Evolutionary conservation across 2,329 filamentous ascomycete species (phyloP), one percentile per base, ranked within the genome.

Genomic region (Colletotrichum sp.): DNA sequence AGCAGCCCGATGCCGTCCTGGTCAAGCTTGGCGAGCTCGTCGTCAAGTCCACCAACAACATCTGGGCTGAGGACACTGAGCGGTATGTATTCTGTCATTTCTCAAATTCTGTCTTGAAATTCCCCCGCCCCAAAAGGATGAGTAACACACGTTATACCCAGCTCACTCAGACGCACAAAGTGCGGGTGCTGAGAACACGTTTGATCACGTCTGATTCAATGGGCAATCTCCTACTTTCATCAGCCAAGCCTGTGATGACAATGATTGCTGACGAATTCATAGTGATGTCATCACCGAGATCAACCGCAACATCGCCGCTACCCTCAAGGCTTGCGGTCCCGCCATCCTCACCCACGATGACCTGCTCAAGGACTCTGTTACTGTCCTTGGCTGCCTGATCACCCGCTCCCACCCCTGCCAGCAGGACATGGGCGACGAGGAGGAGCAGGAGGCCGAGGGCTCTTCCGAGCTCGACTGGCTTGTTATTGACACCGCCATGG

Each of bases 381-480:
- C 94, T 34, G 92, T 95, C 75, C 87, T 98, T 72, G 90, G 92
- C 77, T 90, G 94, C 66, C 93, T 99, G 82, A 94, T 99, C 82
- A 96, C 94, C 78, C 96, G 96, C 86, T 93, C 95, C 78, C 97
- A 99, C 87, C 93, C 95, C 72, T 98, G 95, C 88, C 97, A 99
- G 87, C 92, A 96, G 82, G 96, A 98, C 82, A 92, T 98, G 26
- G 95, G 94, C 62, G 94, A 95, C 76, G 93, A 95, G 77, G 94
- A 96, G 80, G 92, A 94, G 77, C 90, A 92, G 72, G 92, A 93
- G n/a, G 92, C 94, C 72, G 88, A 88, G 70, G 96, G 96, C 83
- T 94, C 94, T 34, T 98, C 96, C 4, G 97, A 99, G 87, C 98
- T 98, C 82, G 97, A 99, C 88, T 99, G 97, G 97, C 92, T 98